Percentiles rank a stretch among this genome's conserved stretches.
phyloP scores from a whole-genome alignment of 2,329 filamentous ascomycete genomes.

The Diaporthe amygdali region DNA sequence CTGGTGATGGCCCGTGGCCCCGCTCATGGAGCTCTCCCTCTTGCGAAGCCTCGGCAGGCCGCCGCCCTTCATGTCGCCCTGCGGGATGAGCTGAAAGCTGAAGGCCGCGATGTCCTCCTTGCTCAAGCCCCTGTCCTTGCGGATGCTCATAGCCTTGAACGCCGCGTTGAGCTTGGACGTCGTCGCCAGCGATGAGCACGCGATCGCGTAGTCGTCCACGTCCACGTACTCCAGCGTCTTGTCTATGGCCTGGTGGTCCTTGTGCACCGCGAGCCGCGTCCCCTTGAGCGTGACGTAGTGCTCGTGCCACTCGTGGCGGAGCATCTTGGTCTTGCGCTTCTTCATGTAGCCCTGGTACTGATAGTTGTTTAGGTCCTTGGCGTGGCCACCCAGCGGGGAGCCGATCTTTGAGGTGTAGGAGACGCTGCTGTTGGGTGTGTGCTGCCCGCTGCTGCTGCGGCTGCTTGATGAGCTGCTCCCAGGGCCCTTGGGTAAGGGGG shows the following conservation, averaged over 20 bases:
- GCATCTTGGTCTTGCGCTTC: constrained; percentile 87
- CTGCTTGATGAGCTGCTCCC: constrained; percentile 22
- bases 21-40: constrained; percentile 54
- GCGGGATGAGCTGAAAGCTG: constrained; percentile 84
- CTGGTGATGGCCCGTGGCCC: constrained; percentile 24
- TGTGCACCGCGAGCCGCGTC: constrained; percentile 77
- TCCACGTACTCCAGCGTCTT: constrained; percentile 79
- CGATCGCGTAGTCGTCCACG: constrained; percentile 87
- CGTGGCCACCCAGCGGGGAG: constrained; percentile 24
- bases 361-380: constrained; percentile 54
- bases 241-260: constrained; percentile 57
- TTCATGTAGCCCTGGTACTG: constrained; percentile 88
- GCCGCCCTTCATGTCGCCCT: constrained; percentile 58
- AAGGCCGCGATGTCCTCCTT: constrained; percentile 70
- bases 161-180: constrained; percentile 84
- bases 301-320: constrained; percentile 93
- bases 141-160: constrained; percentile 79
- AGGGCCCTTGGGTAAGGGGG: constrained; percentile 34
- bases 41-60: constrained; percentile 57
- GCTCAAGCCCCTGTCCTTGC: constrained; percentile 53
- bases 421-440: constrained; percentile 33
- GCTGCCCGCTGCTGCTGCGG: constrained; percentile 28
- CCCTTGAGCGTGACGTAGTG: constrained; percentile 87
- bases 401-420: constrained; percentile 37
- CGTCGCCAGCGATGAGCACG: constrained; percentile 77